phyloP scores from a whole-genome alignment of 2,329 filamentous ascomycete species.

The Diaporthe velutina region DNA sequence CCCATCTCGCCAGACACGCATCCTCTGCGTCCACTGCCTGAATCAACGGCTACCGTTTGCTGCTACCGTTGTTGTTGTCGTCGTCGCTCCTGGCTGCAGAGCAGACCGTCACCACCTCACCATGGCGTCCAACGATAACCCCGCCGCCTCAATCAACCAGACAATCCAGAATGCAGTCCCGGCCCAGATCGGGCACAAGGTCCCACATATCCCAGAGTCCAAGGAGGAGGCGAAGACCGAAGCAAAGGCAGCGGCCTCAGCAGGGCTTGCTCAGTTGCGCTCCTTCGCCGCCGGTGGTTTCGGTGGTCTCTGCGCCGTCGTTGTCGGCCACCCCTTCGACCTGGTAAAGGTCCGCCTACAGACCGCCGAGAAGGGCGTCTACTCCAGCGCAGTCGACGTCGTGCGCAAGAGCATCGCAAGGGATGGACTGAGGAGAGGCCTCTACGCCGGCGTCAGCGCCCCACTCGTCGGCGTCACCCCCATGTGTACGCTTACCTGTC shows the following conservation, averaged over 20 bases:
- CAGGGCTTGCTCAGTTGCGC: slow-evolving; percentile 70
- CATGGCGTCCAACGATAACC: slow-evolving; percentile 36
- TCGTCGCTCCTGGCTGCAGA: neutral
- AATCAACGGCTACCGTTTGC: neutral
- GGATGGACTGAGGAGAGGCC: slow-evolving; percentile 82
- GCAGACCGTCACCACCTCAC: neutral
- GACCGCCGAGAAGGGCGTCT: slow-evolving; percentile 94
- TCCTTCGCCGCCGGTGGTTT: slow-evolving; percentile 92
- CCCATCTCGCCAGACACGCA: neutral
- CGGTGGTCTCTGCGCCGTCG: slow-evolving; percentile 91
- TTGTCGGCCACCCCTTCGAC: slow-evolving; percentile 97
- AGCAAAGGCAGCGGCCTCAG: slow-evolving; percentile 54
- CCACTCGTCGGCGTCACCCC: slow-evolving; percentile 96
- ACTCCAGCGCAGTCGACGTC: slow-evolving; percentile 90
- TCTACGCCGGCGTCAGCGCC: slow-evolving; percentile 98
- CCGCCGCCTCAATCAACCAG: slow-evolving; percentile 49
- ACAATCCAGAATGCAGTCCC: slow-evolving; percentile 50
- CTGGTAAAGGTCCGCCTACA: slow-evolving; percentile 97
- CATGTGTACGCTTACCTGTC: slow-evolving; percentile 82
- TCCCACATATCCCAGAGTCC: slow-evolving; percentile 60
- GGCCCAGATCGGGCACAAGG: slow-evolving; percentile 51
- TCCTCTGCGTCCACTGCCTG: neutral
- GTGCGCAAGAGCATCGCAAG: slow-evolving; percentile 88
- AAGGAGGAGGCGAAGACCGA: slow-evolving; percentile 60
- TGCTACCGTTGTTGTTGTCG: neutral